These are phyloP conservation scores for Spathaspora girioi DNA, from an alignment of 805 yeast species.

Conservation along the genomic window DNA sequence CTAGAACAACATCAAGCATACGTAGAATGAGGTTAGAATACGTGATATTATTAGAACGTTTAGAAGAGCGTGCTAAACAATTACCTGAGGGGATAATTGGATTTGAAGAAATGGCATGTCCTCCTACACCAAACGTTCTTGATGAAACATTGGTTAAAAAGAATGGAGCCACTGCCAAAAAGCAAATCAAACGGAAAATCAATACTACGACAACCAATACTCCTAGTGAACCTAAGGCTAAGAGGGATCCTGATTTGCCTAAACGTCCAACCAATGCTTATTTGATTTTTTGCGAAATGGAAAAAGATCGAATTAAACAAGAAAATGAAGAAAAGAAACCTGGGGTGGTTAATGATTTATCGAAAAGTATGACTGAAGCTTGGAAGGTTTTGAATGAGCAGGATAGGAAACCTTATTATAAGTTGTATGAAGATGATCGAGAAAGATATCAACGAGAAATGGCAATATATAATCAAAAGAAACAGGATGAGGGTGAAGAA, in stretches of 20 bases:
- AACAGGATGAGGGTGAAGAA: conserved; percentile 12
- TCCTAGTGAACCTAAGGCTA: conserved; percentile 17
- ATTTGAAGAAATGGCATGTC: conserved; percentile 36
- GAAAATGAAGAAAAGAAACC: conserved; percentile 51
- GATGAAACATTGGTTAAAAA: conserved; percentile 28
- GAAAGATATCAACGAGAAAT: conserved; percentile 72
- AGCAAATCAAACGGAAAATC: background rate
- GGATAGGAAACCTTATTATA: conserved; percentile 68
- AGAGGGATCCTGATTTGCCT: conserved; percentile 80
- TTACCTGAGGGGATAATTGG: conserved; percentile 23
- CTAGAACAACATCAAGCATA: conserved; percentile 71
- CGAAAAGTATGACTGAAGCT: conserved; percentile 76
- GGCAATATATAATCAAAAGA: conserved; percentile 45
- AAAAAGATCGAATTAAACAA: conserved; percentile 66
- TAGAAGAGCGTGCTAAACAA: conserved; percentile 54
- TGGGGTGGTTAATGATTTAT: conserved; percentile 52
- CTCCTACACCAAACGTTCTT: conserved; percentile 34
- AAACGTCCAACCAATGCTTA: conserved; percentile 91
- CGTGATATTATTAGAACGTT: conserved; percentile 70
- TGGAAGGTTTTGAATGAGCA: conserved; percentile 77
- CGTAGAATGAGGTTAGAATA: conserved; percentile 81
- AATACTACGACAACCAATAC: background rate
- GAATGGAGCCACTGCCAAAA: conserved; percentile 12
- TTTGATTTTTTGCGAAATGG: conserved; percentile 79
- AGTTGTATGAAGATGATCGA: conserved; percentile 74